Evolutionary conservation across 352 stramenopile genomes (phyloP).

Genomic region (Phytopythium litorale): DNA sequence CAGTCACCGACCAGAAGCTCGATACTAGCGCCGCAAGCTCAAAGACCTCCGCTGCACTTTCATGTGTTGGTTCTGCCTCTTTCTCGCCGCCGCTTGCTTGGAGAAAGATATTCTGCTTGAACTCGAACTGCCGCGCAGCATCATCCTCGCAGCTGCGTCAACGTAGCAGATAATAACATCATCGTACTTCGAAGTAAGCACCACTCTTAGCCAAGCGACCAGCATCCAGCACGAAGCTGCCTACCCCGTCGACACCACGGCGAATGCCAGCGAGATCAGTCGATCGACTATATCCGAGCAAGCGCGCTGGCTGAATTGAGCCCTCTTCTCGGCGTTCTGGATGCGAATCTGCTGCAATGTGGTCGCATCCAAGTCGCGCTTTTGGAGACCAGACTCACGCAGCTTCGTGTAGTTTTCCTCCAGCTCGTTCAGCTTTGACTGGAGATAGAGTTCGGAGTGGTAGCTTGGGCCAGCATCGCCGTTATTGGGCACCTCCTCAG

Average conservation of each 20-base stretch:
- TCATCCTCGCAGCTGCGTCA: background rate
- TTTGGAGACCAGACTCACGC: conserved; percentile 24
- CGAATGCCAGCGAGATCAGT: conserved; percentile 25
- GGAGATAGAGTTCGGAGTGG: conserved; percentile 34
- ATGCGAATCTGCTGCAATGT: conserved; percentile 27
- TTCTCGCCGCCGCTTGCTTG: background rate
- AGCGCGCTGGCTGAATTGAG: conserved; percentile 13
- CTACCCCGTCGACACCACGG: conserved; percentile 21
- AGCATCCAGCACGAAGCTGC: background rate
- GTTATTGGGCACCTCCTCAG: background rate
- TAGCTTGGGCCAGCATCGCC: conserved; percentile 3
- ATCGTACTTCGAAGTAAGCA: background rate
- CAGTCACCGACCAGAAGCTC: conserved; percentile 21
- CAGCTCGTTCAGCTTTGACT: conserved; percentile 33
- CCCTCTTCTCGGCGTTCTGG: conserved; percentile 17
- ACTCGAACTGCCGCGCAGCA: background rate
- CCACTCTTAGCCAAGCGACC: background rate
- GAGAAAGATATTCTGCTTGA: background rate
- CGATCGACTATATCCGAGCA: conserved; percentile 29
- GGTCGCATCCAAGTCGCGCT: conserved; percentile 31
- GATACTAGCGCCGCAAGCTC: conserved; percentile 2
- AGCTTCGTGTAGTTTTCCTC: conserved; percentile 47
- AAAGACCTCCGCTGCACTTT: background rate
- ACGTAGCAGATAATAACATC: background rate
- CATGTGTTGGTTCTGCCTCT: background rate